Evolutionary conservation across 2,329 filamentous ascomycete species (phyloP), one percentile per base, ranked within the genome.

Genomic region (Cytospora schulzeri): DNA sequence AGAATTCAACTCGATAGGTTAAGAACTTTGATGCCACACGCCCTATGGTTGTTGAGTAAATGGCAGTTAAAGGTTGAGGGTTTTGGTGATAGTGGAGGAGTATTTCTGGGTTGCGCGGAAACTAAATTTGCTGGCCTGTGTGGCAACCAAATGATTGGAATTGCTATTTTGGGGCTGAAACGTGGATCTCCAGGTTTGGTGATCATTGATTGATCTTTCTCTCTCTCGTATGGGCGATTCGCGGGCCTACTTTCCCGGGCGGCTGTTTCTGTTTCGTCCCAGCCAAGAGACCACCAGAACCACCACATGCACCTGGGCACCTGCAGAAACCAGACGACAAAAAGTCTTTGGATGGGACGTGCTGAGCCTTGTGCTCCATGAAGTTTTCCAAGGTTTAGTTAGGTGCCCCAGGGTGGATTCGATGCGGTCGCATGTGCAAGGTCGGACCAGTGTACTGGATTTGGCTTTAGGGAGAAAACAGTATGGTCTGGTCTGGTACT

Each of bases 131-230:
- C 35, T 17, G 11, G 35, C 35, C 17, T 45, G 26, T n/a, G 51
- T 33, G 41, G 57, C 17, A 26, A 45, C 24, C 28, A n/a, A 14
- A 33, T 55, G 52, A 62, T 31, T 56, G 52, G 65, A 24, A 28
- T 26, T 61, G 50, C 65, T 64, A 66, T 66, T 61, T 64, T 58
- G 62, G 60, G 65, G 38, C 57, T 66, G 65, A 66, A 66, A 66
- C 65, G 62, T 62, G 62, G 45, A 66, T 64, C 65, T 66, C 53
- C n/a, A 22, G 7, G 45, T 22, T 48, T 22, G 45, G 22, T 48
- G 45, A 14, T 48, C 7, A 22, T 24, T 48, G 45, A 48, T 48
- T n/a, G 29, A 31, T 9, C 29, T 31, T 31, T 31, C 9, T 31
- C 33, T 24, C 45, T 48, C 45, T 19, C 19, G 19, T 48, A 19